phyloP scores from a whole-genome alignment of 257 asterid genomes.

The Agastache rugosa region DNA sequence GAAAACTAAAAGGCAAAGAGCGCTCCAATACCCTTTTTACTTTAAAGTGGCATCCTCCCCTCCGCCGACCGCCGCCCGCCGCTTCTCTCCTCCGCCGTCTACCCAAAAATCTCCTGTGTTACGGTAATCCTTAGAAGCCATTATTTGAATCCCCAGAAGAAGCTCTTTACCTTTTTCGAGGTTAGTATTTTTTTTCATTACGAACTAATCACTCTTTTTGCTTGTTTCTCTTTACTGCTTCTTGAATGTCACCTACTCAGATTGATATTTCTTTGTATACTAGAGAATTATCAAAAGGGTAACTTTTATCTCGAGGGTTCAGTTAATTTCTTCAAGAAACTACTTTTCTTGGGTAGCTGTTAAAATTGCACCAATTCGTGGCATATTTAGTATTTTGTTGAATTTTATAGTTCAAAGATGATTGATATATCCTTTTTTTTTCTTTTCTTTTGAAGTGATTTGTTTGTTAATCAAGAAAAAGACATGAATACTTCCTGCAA shows the following conservation, averaged over 20 bases:
- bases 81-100: not conserved
- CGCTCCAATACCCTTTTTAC: not conserved
- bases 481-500: constrained; percentile 47
- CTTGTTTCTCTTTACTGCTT: not conserved
- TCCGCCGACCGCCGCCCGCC: not conserved
- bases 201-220: not conserved
- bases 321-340: not conserved
- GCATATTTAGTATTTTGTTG: not conserved
- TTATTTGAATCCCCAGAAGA: not conserved
- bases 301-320: not conserved
- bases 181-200: not conserved
- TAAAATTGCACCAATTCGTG: not conserved
- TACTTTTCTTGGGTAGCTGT: not conserved
- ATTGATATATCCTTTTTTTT: not conserved
- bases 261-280: not conserved
- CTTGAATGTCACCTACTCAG: not conserved
- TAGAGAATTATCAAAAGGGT: not conserved
- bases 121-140: not conserved
- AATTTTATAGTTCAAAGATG: not conserved
- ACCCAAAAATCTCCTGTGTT: not conserved
- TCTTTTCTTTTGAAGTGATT: constrained; percentile 24
- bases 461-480: constrained; percentile 1
- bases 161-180: not conserved
- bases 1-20: not conserved
- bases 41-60: not conserved